Conservation (phyloP, 768 basidiomycete species). For the Lactarius hatsudake region DNA sequence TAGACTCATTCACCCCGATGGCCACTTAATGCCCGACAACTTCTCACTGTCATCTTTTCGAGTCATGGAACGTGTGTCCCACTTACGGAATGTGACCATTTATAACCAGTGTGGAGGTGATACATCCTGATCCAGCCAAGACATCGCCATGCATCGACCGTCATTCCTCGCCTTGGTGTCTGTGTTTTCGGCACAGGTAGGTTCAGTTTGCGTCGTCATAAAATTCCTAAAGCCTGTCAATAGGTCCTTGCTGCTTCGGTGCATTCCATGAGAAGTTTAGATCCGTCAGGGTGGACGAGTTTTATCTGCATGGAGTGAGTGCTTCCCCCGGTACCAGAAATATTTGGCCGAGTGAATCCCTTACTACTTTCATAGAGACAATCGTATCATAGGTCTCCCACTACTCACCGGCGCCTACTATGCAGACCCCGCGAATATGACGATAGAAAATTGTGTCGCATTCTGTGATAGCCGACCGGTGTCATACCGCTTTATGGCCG, state of each 20-base stretch:
- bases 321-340: not conserved
- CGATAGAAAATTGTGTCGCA: slow-evolving; percentile 47
- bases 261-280: not conserved
- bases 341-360: too few relatives aligned
- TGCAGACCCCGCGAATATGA: slow-evolving; percentile 52
- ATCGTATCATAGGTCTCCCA: not conserved
- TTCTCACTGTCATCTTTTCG: not conserved
- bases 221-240: not conserved
- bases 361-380: not conserved
- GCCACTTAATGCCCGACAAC: not conserved
- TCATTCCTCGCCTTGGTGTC: not conserved
- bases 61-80: not conserved
- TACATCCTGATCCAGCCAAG: not conserved
- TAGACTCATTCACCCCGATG: not conserved
- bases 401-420: slow-evolving; percentile 51
- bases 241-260: not conserved
- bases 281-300: not conserved
- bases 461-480: slow-evolving; percentile 40
- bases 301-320: not conserved
- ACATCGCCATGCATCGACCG: not conserved
- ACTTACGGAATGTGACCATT: not conserved
- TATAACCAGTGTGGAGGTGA: not conserved
- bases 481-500: slow-evolving; percentile 58
- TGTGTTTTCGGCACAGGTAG: not conserved
- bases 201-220: not conserved